Base-by-base conservation (phyloP, 1,284 basidiomycete species). In the Trametes polyzona region DNA sequence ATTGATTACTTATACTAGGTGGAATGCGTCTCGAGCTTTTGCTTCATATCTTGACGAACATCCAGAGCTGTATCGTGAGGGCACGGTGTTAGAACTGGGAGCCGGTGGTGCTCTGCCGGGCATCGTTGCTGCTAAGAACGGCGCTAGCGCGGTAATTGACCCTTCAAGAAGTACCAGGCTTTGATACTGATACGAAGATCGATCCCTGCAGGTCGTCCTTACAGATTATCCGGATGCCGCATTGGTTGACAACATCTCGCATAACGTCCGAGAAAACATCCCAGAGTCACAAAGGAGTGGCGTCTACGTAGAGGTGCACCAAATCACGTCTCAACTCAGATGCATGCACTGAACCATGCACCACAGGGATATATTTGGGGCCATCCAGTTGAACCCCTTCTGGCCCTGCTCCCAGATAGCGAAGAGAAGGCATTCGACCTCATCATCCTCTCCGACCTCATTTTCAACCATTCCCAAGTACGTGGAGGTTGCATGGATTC, bases 281-380 rank as follows among this genome's bases (percentile, higher is more conserved):
- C 60, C 65, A 0, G 60, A 66, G 2, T 63, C 70, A 2, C 62
- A 71, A 19, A 66, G 67, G 7, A 57, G 63, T 4, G 64, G 65
- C 2, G 78, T 86, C 3, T 67, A 70, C 16, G 80, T 86, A 4
- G 74, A 82, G 74, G 90, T 90, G n/a, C n/a, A n/a, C n/a, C n/a
- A n/a, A n/a, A n/a, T n/a, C n/a, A n/a, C n/a, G n/a, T n/a, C n/a
- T n/a, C n/a, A n/a, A n/a, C n/a, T n/a, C n/a, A n/a, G n/a, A n/a
- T n/a, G n/a, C n/a, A n/a, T n/a, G n/a, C n/a, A n/a, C n/a, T n/a
- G n/a, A n/a, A n/a, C n/a, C n/a, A n/a, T n/a, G n/a, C n/a, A n/a
- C n/a, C n/a, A n/a, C 48, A 93, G 86, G 96, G 96, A 6, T 96
- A 95, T 69, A 84, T 93, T 1, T 98, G 96, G 96, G 96, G 96